Evolutionary conservation across 2,329 filamentous ascomycete genomes (phyloP).

Genomic region (Emmonsiellopsis sp.): DNA sequence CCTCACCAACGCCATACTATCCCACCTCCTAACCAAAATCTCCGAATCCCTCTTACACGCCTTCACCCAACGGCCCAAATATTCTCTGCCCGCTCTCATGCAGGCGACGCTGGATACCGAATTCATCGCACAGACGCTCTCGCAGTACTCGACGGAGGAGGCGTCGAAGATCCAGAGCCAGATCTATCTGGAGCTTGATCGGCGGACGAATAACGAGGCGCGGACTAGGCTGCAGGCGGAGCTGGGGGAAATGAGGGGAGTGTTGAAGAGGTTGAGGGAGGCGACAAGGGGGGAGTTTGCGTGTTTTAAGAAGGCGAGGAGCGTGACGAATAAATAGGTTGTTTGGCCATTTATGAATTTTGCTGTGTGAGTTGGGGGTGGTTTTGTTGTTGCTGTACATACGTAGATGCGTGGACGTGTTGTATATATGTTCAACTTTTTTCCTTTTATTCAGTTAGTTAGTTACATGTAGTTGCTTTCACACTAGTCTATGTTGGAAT

Average conservation of each 20-base stretch:
- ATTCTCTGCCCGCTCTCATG: constrained; percentile 75
- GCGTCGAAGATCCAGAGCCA: constrained; percentile 74
- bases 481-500: neutral
- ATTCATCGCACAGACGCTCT: constrained; percentile 89
- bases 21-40: constrained; percentile 74
- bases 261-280: constrained; percentile 75
- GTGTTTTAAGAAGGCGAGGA: constrained; percentile 63
- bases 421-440: neutral
- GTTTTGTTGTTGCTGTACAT: neutral
- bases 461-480: neutral
- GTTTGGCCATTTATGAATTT: neutral
- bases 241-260: constrained; percentile 76
- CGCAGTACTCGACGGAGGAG: constrained; percentile 75
- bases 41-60: constrained; percentile 71
- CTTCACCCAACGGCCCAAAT: constrained; percentile 59
- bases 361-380: neutral
- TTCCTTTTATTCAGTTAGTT: neutral
- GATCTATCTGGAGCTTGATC: constrained; percentile 86
- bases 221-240: constrained; percentile 72
- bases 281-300: constrained; percentile 76
- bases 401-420: neutral
- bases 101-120: constrained; percentile 96
- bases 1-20: constrained; percentile 71
- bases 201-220: constrained; percentile 79
- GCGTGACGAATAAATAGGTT: neutral